Percentiles rank a stretch among this genome's conserved stretches.
Conservation (phyloP, 768 basidiomycete species). For the Podaxis sp. region DNA sequence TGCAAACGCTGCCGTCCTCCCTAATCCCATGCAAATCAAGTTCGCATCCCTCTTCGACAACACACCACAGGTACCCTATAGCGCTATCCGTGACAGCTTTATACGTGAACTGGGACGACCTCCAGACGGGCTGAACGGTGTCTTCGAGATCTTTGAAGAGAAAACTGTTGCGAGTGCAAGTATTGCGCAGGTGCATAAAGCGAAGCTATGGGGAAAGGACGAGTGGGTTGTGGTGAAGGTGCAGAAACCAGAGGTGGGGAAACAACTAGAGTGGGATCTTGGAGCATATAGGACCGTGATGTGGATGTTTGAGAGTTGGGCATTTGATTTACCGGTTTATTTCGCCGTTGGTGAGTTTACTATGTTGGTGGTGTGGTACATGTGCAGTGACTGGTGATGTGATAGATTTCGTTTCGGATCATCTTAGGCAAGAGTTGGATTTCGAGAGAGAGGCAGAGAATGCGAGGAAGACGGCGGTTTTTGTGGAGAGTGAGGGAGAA, state of each 20-base stretch:
- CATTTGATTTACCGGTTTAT: conserved; percentile 86
- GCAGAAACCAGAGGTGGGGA: conserved; percentile 86
- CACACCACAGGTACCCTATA: conserved; percentile 82
- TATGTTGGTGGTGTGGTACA: background rate
- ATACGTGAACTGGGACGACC: conserved; percentile 64
- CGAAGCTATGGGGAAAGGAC: conserved; percentile 48
- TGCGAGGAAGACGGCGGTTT: conserved; percentile 64
- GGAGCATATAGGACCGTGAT: conserved; percentile 68
- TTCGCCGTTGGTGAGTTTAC: conserved; percentile 65
- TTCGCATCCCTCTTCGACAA: conserved; percentile 86
- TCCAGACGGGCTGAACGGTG: conserved; percentile 63
- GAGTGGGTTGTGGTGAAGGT: conserved; percentile 91
- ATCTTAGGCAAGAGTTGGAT: conserved; percentile 81
- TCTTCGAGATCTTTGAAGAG: conserved; percentile 80
- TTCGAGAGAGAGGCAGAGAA: conserved; percentile 81
- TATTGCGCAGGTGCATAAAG: conserved; percentile 90
- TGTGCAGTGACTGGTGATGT: background rate
- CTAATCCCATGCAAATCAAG: conserved; percentile 77
- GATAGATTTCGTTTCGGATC: conserved; percentile 74
- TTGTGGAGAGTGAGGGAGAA: conserved; percentile 63
- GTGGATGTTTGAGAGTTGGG: conserved; percentile 77
- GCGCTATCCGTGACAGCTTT: conserved; percentile 67
- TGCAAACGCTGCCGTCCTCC: conserved; percentile 83
- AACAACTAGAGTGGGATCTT: conserved; percentile 86
- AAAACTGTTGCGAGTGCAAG: conserved; percentile 83